phyloP scores from a whole-genome alignment of 495 filamentous ascomycete species.

The Talaromyces thailandensis region DNA sequence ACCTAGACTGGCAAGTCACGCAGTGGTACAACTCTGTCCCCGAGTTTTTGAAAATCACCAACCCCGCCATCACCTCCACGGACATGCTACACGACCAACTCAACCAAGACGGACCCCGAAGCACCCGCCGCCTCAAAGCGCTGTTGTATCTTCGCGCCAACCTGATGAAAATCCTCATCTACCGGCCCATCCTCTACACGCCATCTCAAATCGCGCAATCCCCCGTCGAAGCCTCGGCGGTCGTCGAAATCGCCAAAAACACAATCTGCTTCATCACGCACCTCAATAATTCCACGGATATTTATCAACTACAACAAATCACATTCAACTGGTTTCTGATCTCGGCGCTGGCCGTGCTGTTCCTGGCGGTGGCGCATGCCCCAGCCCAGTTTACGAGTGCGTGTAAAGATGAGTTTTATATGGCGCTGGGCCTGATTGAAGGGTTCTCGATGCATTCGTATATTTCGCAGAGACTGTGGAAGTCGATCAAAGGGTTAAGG shows the following conservation, averaged over 20 bases:
- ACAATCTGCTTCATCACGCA: conserved; percentile 52
- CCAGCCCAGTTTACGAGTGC: conserved; percentile 46
- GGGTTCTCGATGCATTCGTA: conserved; percentile 49
- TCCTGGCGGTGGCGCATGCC: conserved; percentile 54
- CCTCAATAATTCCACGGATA: conserved; percentile 50
- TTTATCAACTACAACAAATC: conserved; percentile 54
- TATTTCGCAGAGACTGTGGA: conserved; percentile 52
- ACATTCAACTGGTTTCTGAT: conserved; percentile 61
- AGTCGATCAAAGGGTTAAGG: conserved; percentile 50
- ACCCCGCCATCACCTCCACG: not conserved
- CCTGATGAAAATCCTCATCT: conserved; percentile 56
- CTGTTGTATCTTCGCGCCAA: conserved; percentile 58
- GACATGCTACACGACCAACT: not conserved
- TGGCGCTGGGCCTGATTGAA: conserved; percentile 56
- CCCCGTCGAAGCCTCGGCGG: conserved; percentile 42
- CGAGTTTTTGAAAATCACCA: conserved; percentile 24
- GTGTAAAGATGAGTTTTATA: conserved; percentile 57
- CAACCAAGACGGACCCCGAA: conserved; percentile 25
- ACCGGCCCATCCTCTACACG: conserved; percentile 54
- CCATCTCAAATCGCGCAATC: conserved; percentile 49
- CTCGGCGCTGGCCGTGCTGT: conserved; percentile 52
- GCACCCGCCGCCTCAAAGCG: conserved; percentile 32
- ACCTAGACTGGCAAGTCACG: conserved; percentile 66
- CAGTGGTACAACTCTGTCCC: conserved; percentile 54
- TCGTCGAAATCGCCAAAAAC: conserved; percentile 56